Evolutionary conservation across 1,139 yeast species (phyloP).

Genomic region (Geotrichum europaeum): DNA sequence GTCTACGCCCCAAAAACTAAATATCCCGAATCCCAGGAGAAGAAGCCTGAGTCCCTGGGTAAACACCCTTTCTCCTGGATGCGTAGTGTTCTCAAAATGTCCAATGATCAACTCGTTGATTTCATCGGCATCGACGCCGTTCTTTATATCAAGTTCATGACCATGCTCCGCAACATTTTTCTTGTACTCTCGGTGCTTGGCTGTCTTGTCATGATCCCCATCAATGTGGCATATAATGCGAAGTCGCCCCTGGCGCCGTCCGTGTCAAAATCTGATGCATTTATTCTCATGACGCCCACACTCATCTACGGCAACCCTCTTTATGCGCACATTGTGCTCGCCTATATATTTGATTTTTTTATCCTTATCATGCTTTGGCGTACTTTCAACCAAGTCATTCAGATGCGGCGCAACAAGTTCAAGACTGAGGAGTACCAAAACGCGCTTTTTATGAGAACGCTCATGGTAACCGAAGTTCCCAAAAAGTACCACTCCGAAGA

Average conservation of each 20-base stretch:
- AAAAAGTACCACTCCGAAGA: slow-evolving; percentile 25
- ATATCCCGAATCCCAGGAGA: slow-evolving; percentile 21
- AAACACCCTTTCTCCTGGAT: slow-evolving; percentile 31
- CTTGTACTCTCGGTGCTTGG: slow-evolving; percentile 32
- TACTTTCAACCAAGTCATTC: slow-evolving; percentile 30
- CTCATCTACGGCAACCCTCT: slow-evolving; percentile 32
- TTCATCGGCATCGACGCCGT: slow-evolving; percentile 38
- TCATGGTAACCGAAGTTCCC: slow-evolving; percentile 35
- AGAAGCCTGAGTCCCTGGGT: slow-evolving; percentile 25
- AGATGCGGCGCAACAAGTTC: slow-evolving; percentile 29
- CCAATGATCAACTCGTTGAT: slow-evolving; percentile 30
- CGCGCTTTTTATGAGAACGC: slow-evolving; percentile 32
- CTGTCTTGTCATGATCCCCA: slow-evolving; percentile 36
- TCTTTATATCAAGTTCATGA: slow-evolving; percentile 32
- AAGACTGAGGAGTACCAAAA: slow-evolving; percentile 29
- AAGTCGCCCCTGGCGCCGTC: slow-evolving; percentile 21
- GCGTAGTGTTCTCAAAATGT: slow-evolving; percentile 22
- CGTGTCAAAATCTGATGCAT: slow-evolving; percentile 31
- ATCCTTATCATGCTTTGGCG: slow-evolving; percentile 31
- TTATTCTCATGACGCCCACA: slow-evolving; percentile 37
- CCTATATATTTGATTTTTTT: slow-evolving; percentile 30
- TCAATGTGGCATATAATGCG: slow-evolving; percentile 35
- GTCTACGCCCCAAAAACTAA: slow-evolving; percentile 35
- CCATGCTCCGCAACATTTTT: slow-evolving; percentile 35
- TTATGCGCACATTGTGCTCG: slow-evolving; percentile 35